Base-by-base conservation (phyloP, 139 green algal species). In the Picochlorum sp. region DNA sequence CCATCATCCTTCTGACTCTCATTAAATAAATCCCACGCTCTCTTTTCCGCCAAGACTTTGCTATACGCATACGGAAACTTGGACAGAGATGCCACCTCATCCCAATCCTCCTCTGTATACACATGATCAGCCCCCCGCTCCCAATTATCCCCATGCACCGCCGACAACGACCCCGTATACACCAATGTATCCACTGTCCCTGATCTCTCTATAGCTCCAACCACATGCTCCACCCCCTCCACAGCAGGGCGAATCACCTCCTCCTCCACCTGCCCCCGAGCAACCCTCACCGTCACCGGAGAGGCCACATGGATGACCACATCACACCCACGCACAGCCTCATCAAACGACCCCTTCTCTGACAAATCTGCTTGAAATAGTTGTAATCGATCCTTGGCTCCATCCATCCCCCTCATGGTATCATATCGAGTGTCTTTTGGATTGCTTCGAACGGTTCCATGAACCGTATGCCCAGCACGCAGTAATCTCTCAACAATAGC, bases 81-180 rank as follows among this genome's bases (percentile, higher is more conserved):
- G 4, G 71, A 67, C 26, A 82, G 68, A 11, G 85, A 30, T 0
- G 73, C 72, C 11, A 73, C 81, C 1, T 73, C 69, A 49, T 93
- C 94, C 83, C 85, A 94, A 57, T 94, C 87, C 3, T 75, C 84
- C 66, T 90, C 86, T 3, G 49, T 83, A 71, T 85, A 88, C 20
- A 57, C 20, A 9, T 69, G 24, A 47, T 58, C 62, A 49, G 73
- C 72, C 6, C 72, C 70, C 30, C 70, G n/a, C 57, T 65, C 63
- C 28, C 50, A 70, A 31, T 59, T 59, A 28, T 59, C 51, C 21
- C 66, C 75, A 57, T 79, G 72, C 26, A 78, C 69, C 54, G 83
- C 85, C 83, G 83, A 73, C 57, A 67, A 47, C 2, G 74, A 85
- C 0, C 78, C 86, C 1, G 85, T 91, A 10, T 90, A 59, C 5